Evolutionary conservation across 202 grass and related monocot species (phyloP).

Genomic region (Hordeum pubiflorum): DNA sequence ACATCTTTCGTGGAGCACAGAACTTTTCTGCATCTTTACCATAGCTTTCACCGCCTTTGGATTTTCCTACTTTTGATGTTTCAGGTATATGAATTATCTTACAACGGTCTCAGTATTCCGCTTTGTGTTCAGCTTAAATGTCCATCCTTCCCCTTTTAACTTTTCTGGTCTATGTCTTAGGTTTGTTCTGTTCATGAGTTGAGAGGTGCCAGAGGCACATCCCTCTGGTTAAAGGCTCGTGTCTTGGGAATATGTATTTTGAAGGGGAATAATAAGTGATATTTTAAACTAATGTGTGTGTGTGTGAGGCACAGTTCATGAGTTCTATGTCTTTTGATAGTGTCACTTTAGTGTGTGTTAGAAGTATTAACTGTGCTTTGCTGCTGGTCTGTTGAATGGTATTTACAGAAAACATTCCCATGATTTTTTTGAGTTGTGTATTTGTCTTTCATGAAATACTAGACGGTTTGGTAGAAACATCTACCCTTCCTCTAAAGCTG

Average conservation of each 20-base stretch:
- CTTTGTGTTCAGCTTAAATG: neutral
- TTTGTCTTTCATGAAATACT: neutral
- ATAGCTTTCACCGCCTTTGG: slow-evolving; percentile 98
- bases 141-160: neutral
- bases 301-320: no score
- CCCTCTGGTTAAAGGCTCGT: neutral
- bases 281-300: no score
- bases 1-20: slow-evolving; percentile 97
- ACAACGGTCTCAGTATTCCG: neutral
- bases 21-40: slow-evolving; percentile 95
- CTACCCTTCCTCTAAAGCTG: neutral
- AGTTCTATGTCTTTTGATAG: no score
- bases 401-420: neutral
- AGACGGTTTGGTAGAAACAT: neutral
- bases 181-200: neutral
- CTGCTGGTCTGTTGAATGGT: neutral
- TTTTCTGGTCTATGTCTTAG: neutral
- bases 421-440: neutral
- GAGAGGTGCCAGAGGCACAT: neutral
- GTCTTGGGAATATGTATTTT: neutral
- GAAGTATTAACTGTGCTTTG: neutral
- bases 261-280: neutral
- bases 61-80: slow-evolving; percentile 99
- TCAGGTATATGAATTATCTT: slow-evolving; percentile 44
- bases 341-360: neutral